A percentile compares a stretch with the other conserved stretches of the same genome.
These are phyloP conservation scores for Alternaria triticimaculans DNA, from an alignment of 2,329 filamentous ascomycete species.

Conservation along the genomic window DNA sequence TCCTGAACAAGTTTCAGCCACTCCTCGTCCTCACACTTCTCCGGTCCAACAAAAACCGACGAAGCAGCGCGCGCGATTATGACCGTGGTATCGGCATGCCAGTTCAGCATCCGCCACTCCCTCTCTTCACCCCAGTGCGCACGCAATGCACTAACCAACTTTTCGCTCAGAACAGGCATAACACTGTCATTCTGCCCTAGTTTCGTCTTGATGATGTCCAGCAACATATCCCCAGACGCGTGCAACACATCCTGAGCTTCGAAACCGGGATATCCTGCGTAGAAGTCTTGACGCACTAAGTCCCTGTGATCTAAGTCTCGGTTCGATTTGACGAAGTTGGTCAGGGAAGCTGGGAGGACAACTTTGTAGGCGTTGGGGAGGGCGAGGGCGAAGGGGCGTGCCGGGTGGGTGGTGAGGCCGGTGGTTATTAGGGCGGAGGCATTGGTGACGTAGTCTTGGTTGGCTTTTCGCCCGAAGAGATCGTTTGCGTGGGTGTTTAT, in stretches of 20 bases:
- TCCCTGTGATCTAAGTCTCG: background rate
- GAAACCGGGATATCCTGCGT: background rate
- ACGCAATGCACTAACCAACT: background rate
- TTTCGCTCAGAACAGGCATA: background rate
- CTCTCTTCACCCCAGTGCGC: background rate
- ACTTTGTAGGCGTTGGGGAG: background rate
- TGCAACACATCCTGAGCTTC: background rate
- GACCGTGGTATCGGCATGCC: background rate
- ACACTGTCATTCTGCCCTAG: background rate
- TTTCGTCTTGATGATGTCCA: background rate
- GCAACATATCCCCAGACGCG: background rate
- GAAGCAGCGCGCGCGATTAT: background rate
- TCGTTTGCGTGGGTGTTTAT: background rate
- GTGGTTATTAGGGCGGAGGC: background rate
- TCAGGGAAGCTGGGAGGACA: background rate
- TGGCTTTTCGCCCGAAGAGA: background rate
- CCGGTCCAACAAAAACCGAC: background rate
- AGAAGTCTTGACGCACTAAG: background rate
- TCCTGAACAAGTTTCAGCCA: background rate
- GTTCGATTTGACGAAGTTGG: background rate
- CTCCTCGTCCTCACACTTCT: background rate
- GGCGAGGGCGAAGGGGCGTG: background rate
- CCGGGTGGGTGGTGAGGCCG: background rate
- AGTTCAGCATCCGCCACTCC: background rate
- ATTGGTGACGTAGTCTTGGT: background rate